phyloP scores from a whole-genome alignment of 768 basidiomycete genomes.

The Mycena floridula region DNA sequence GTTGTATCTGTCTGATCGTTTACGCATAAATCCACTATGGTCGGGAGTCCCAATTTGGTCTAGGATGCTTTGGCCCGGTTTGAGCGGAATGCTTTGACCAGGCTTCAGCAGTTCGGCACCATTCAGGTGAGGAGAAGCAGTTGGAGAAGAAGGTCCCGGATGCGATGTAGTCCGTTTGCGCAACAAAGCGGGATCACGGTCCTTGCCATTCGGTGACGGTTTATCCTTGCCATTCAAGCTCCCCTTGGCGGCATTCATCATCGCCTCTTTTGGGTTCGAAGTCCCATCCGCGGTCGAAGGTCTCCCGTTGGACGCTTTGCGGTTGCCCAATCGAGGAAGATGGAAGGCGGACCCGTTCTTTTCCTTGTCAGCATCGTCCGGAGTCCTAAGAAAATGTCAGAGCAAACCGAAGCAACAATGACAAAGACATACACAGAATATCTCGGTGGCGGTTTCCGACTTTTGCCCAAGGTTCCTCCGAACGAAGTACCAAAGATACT shows the following conservation, averaged over 20 bases:
- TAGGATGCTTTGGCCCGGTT: slow-evolving; percentile 61
- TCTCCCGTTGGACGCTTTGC: slow-evolving; percentile 36
- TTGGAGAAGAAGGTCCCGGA: slow-evolving; percentile 11
- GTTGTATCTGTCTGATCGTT: slow-evolving; percentile 91
- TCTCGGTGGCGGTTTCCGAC: slow-evolving; percentile 77
- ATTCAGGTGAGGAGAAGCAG: slow-evolving; percentile 22
- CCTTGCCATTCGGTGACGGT: slow-evolving; percentile 11
- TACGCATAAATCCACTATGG: slow-evolving; percentile 90
- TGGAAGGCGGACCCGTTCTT: slow-evolving; percentile 28
- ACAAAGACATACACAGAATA: too few species aligned
- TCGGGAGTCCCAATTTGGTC: slow-evolving; percentile 91
- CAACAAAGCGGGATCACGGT: slow-evolving; percentile 33
- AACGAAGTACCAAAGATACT: slow-evolving; percentile 80
- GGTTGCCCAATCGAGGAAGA: slow-evolving; percentile 39
- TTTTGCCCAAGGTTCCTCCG: slow-evolving; percentile 51
- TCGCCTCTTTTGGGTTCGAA: slow-evolving; percentile 17
- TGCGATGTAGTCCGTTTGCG: slow-evolving; percentile 49
- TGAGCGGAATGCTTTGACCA: slow-evolving; percentile 3
- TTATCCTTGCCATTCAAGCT: slow-evolving; percentile 19
- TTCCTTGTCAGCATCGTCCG: slow-evolving; percentile 5
- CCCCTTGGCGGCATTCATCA: slow-evolving; percentile 15
- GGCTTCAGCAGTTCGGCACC: neutral
- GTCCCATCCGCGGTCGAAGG: slow-evolving; percentile 36
- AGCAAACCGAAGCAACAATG: slow-evolving; percentile 26
- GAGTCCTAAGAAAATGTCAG: neutral